A percentile compares a stretch with the other conserved stretches of the same genome.
Evolutionary conservation across 768 basidiomycete genomes (phyloP).

Genomic region (Lactifluus piperatus): DNA sequence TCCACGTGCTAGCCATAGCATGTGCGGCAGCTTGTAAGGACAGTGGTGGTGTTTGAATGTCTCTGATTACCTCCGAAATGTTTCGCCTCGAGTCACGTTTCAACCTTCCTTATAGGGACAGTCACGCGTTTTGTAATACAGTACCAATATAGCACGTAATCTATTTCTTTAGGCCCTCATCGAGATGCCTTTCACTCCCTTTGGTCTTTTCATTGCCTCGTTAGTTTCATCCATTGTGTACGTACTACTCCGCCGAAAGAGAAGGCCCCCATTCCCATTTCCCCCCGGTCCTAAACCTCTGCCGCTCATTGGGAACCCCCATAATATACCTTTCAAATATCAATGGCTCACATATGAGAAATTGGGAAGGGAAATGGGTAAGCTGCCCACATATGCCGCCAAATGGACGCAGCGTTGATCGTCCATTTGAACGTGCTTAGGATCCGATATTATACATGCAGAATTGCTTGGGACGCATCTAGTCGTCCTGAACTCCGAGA

Average conservation of each 20-base stretch:
- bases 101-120: too few species aligned
- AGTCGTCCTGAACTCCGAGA: slow-evolving; percentile 25
- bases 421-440: slow-evolving; percentile 3
- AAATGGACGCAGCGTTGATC: background rate
- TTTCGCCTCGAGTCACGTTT: too few species aligned
- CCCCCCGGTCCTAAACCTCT: slow-evolving; percentile 19
- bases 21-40: too few species aligned
- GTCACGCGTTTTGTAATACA: too few species aligned
- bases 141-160: too few species aligned
- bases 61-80: too few species aligned
- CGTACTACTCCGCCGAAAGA: background rate
- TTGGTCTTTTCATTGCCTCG: background rate
- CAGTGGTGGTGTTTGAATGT: too few species aligned
- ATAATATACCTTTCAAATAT: slow-evolving; percentile 19
- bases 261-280: background rate
- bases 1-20: too few species aligned
- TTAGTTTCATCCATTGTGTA: background rate
- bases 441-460: slow-evolving; percentile 24
- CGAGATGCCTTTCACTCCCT: background rate
- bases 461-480: slow-evolving; percentile 23
- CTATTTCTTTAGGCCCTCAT: too few species aligned
- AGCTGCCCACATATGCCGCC: background rate
- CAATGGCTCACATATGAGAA: slow-evolving; percentile 17
- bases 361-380: slow-evolving; percentile 21
- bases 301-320: slow-evolving; percentile 21